phyloP scores from a whole-genome alignment of 352 stramenopile genomes.

The Elongisporangium undulatum region DNA sequence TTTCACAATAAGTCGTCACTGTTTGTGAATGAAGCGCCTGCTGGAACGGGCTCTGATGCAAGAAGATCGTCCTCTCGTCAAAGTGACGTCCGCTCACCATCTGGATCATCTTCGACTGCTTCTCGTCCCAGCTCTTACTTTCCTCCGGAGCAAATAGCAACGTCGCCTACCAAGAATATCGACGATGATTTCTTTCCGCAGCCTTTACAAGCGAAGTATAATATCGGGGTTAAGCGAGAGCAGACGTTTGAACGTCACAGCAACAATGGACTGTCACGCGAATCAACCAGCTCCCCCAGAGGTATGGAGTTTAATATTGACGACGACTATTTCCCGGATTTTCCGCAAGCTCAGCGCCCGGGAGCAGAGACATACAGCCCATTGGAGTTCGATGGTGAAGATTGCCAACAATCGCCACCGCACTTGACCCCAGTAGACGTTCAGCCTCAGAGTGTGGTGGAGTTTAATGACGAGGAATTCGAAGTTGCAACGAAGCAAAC shows the following conservation, averaged over 20 bases:
- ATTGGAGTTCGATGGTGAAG: neutral
- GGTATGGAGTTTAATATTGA: neutral
- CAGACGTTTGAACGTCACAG: neutral
- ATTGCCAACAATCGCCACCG: neutral
- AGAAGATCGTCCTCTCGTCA: neutral
- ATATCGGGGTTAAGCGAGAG: neutral
- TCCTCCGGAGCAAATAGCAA: neutral
- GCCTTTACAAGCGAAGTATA: too few species aligned
- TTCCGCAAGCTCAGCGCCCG: neutral
- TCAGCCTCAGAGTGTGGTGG: neutral
- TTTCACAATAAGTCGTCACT: slow-evolving; percentile 56
- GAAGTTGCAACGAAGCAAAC: neutral
- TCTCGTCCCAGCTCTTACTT: neutral
- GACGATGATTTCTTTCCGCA: neutral
- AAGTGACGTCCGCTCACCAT: neutral
- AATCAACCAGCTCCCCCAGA: neutral
- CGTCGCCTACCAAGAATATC: neutral
- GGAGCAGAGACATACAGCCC: neutral
- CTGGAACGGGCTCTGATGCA: neutral
- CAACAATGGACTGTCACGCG: neutral
- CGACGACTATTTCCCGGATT: neutral
- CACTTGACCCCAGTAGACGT: neutral
- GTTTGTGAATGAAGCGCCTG: slow-evolving; percentile 19
- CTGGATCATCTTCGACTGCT: neutral
- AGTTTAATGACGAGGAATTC: neutral